Evolutionary conservation across 1,284 basidiomycete species (phyloP), one percentile per base, ranked within the genome.

Genomic region (Sutorius eximius): DNA sequence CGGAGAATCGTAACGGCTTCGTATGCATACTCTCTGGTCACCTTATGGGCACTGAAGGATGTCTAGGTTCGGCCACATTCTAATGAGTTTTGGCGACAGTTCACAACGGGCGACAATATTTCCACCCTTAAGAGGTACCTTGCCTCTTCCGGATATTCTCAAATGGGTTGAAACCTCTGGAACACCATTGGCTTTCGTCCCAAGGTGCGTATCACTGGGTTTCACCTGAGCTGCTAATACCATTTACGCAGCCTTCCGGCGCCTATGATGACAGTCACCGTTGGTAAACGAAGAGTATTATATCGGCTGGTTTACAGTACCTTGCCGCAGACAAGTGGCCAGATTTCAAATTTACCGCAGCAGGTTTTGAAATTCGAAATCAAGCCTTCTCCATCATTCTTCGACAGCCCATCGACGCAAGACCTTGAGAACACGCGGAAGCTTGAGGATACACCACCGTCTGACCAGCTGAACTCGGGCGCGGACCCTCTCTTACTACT

Each of bases 231-330:
- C 27, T 46, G 20, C 37, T 56, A 49, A 55, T 18, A 38, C 42
- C 22, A 20, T 49, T 29, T 36, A n/a, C 45, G 5, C 29, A 87
- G 86, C 65, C 62, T 81, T 32, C 83, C 83, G 27, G 54, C 72
- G 11, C 52, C 67, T 5, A 61, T 83, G 40, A 67, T 77, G 34
- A 67, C 74, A 45, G 63, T 69, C 12, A 56, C 68, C 10, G 75
- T 74, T 9, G 53, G 62, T 20, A 63, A 74, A 55, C 77, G 77
- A 56, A 73, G 63, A 50, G 57, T 76, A 46, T 52, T 83, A 12
- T 82, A 82, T 59, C 81, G 85, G 30, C 67, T 89, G 29, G 64
- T 82, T 45, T 90, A 89, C 65, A 77, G 71, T 56, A 74, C 76
- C 12, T 53, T 75, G 32, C 56, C 65, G 13, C 60, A 59, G 29